phyloP scores from a whole-genome alignment of 23 red algal species.

The Agarophyton chilense region DNA sequence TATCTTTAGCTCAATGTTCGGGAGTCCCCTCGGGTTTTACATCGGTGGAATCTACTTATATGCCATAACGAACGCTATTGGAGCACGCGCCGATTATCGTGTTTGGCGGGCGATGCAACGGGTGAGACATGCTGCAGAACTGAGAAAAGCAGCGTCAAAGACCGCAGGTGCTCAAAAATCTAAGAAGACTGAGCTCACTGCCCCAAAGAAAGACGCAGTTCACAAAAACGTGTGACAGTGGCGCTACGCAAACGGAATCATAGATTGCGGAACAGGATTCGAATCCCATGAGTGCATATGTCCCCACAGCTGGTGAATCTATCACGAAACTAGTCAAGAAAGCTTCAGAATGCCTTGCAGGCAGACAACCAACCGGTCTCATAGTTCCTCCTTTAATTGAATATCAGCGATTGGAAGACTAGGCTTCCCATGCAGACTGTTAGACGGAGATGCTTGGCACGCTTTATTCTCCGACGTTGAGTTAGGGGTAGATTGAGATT shows the following conservation, averaged over 20 bases:
- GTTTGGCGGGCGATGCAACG: slow-evolving; percentile 55
- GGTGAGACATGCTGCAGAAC: background rate
- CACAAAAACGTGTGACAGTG: background rate
- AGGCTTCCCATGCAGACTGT: background rate
- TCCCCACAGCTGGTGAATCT: too few species aligned
- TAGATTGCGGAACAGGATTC: too few species aligned
- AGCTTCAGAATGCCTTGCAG: background rate
- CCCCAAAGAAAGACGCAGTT: background rate
- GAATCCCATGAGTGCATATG: too few species aligned
- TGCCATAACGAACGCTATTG: slow-evolving; percentile 18
- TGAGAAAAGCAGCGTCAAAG: background rate
- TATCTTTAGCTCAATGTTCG: background rate
- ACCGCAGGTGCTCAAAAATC: background rate
- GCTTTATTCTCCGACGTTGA: background rate
- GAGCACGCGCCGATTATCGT: slow-evolving; percentile 44
- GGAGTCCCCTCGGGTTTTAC: background rate
- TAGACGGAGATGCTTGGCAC: background rate
- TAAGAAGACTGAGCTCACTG: background rate
- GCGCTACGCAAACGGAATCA: too few species aligned
- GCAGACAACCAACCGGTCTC: background rate
- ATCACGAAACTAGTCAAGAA: too few species aligned
- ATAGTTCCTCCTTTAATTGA: slow-evolving; percentile 1
- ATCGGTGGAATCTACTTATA: slow-evolving; percentile 4
- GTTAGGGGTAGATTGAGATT: background rate
- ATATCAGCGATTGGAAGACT: background rate